These are phyloP conservation scores for Physocladia obscura DNA, from an alignment of 192 early-diverging fungal species.

Conservation along the genomic window DNA sequence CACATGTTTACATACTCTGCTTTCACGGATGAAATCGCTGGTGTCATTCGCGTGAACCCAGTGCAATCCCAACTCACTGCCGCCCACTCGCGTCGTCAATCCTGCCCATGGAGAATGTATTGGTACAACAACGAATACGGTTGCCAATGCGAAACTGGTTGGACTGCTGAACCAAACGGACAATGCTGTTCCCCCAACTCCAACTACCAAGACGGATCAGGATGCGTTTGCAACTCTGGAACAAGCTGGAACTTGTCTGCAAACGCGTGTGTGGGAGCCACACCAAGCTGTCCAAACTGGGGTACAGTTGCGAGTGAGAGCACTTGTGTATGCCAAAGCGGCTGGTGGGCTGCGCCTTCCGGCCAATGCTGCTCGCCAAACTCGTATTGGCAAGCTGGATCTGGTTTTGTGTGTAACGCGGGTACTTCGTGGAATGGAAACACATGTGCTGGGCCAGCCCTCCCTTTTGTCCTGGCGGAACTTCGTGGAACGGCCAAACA, in stretches of 20 bases:
- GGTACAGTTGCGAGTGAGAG: neutral
- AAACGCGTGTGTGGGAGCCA: neutral
- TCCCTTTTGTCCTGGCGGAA: neutral
- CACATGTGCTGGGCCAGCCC: neutral
- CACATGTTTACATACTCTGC: too few relatives aligned
- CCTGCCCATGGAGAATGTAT: too few relatives aligned
- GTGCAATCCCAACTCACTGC: too few relatives aligned
- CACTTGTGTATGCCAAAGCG: neutral
- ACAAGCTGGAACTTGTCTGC: neutral
- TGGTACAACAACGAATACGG: too few relatives aligned
- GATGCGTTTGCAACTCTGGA: conserved; percentile 2
- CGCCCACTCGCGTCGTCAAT: too few relatives aligned
- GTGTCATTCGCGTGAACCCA: too few relatives aligned
- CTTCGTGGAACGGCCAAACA: neutral
- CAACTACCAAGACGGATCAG: neutral
- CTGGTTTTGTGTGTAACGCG: neutral
- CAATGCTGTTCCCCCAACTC: conserved; percentile 6
- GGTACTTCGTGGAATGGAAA: neutral
- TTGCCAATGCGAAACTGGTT: neutral
- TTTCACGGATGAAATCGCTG: too few relatives aligned
- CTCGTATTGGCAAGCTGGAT: neutral
- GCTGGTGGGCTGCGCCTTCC: neutral
- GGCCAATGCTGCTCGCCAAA: conserved; percentile 3
- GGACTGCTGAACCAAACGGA: neutral
- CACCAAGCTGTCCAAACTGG: neutral